phyloP scores from a whole-genome alignment of 495 filamentous ascomycete species.

The Trichocladium antarcticum region DNA sequence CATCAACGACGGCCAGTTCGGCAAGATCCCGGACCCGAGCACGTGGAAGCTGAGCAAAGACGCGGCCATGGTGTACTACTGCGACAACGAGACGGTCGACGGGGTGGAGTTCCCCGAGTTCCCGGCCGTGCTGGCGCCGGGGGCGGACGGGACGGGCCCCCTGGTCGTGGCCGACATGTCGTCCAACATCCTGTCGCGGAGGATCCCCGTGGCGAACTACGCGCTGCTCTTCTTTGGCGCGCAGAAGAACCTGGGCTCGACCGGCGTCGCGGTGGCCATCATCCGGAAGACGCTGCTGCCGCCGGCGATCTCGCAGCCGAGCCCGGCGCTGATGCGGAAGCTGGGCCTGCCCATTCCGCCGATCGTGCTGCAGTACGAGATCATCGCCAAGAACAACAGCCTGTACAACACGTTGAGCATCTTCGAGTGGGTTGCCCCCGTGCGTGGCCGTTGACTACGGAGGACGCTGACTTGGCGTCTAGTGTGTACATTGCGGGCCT shows the following conservation, averaged over 20 bases:
- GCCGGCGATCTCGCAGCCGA: conserved; percentile 45
- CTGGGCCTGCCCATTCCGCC: conserved; percentile 69
- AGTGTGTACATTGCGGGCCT: conserved; percentile 76
- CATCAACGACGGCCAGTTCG: conserved; percentile 73
- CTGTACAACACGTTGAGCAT: conserved; percentile 94
- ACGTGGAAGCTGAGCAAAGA: conserved; percentile 65
- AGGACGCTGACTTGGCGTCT: neutral
- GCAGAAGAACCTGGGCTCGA: conserved; percentile 82
- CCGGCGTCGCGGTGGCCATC: conserved; percentile 76
- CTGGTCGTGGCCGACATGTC: conserved; percentile 79
- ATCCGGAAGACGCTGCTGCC: conserved; percentile 66
- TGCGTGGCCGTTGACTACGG: neutral
- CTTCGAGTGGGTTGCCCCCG: conserved; percentile 50
- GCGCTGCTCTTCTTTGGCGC: conserved; percentile 70
- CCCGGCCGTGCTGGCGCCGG: conserved; percentile 50
- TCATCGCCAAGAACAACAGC: conserved; percentile 73
- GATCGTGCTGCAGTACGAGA: conserved; percentile 68
- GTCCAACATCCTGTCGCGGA: conserved; percentile 59
- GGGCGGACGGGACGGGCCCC: conserved; percentile 45
- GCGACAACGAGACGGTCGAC: conserved; percentile 91
- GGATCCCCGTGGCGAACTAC: conserved; percentile 60
- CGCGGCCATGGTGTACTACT: conserved; percentile 78
- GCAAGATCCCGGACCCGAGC: conserved; percentile 62
- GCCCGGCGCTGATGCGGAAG: conserved; percentile 54
- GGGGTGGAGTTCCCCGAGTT: conserved; percentile 86